Conservation (phyloP, 148 eudicot species). For the Arbutus unedo region DNA sequence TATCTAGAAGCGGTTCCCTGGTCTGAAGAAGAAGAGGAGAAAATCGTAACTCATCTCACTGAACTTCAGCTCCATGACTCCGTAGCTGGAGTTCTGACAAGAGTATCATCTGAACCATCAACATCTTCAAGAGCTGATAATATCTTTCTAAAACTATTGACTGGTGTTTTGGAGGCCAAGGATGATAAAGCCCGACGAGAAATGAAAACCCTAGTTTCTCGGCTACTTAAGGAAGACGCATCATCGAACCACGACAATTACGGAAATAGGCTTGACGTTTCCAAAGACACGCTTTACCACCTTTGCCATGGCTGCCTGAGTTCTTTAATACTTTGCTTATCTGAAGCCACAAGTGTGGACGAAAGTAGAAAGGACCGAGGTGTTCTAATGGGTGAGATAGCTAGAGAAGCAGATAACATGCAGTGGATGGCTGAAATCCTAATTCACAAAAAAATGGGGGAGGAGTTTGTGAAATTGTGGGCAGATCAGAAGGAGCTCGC, state of each 20-base stretch:
- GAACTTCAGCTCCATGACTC: constrained; percentile 62
- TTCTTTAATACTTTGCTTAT: constrained; percentile 71
- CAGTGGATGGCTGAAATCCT: constrained; percentile 85
- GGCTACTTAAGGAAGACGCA: constrained; percentile 64
- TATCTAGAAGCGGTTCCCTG: constrained; percentile 87
- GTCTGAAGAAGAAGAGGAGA: constrained; percentile 86
- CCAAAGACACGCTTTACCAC: constrained; percentile 62
- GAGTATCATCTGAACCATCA: constrained; percentile 63
- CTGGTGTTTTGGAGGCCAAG: constrained; percentile 74
- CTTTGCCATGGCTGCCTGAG: constrained; percentile 83
- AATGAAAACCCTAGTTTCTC: constrained; percentile 64
- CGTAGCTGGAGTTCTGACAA: constrained; percentile 55
- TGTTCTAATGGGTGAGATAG: constrained; percentile 68
- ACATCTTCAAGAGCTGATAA: constrained; percentile 60
- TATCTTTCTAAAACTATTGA: constrained; percentile 55
- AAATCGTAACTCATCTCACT: constrained; percentile 54
- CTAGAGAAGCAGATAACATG: constrained; percentile 88
- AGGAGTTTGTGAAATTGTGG: constrained; percentile 85
- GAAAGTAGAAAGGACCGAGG: constrained; percentile 66
- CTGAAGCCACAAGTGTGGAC: constrained; percentile 67
- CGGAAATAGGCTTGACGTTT: constrained; percentile 48
- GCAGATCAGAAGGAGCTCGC: constrained; percentile 87
- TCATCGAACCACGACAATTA: constrained; percentile 22
- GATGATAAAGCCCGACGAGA: constrained; percentile 85
- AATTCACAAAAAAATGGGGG: constrained; percentile 61